Base-by-base conservation (phyloP, 1,139 yeast species). In the Saccharomycopsis hybrid region DNA sequence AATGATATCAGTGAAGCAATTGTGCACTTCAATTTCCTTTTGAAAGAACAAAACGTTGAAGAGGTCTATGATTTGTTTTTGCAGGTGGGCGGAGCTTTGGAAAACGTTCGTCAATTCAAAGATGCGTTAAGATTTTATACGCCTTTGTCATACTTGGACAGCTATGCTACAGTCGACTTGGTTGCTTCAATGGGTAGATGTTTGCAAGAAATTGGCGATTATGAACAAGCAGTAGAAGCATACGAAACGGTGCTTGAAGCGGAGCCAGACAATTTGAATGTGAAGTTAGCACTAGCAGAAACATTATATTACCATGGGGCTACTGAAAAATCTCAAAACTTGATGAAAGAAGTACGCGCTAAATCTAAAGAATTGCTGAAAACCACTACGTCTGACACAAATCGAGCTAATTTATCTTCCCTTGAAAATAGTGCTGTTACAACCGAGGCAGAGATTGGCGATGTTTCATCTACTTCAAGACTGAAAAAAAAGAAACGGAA, bases 211-310 rank as follows among this genome's bases (percentile, higher is more conserved):
- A 71, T 81, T 0, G 89, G 83, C 25, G 82, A 84, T 49, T 83
- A 78, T 56, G 74, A 69, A 13, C 77, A 78, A 44, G 97, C 98
- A 0, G 83, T 78, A 57, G 70, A 70, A 28, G 80, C 85, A 1
- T 88, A 82, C 61, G 68, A 70, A 43, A 68, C 74, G 4, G 77
- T 88, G 2, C 64, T 86, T 13, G 72, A 72, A 25, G 63, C 69
- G 40, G 85, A 82, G 5, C 85, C 86, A 0, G 71, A 73, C 11
- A 82, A 87, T 59, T 67, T 85, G 40, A 96, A 89, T 55, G 76
- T 82, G 9, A 80, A 85, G 59, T 72, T 89, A 36, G 84, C 86
- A 0, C 69, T 92, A 30, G 96, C 95, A 0, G 97, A 92, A 65
- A 79, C 89, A 1, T 77, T 81, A 53, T 86, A 82, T 56, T 80